Evolutionary conservation across 108 stramenopile species (phyloP).

Genomic region (Skeletonema costatum): DNA sequence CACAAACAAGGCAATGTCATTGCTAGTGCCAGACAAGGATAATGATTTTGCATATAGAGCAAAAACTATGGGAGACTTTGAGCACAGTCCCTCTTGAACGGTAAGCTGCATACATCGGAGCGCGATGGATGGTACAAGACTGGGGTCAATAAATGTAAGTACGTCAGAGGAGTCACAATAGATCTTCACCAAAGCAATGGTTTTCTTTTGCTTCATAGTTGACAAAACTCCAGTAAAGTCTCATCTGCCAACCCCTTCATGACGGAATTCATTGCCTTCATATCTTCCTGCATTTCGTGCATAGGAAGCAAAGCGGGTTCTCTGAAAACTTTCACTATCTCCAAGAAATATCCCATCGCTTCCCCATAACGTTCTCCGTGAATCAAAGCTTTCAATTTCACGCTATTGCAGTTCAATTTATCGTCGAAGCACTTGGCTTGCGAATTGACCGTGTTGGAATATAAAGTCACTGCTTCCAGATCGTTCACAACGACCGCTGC

Average conservation of each 20-base stretch:
- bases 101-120: conserved; percentile 29
- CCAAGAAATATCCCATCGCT: neutral
- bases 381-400: conserved; percentile 1
- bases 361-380: neutral
- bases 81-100: conserved; percentile 10
- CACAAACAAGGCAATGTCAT: too few relatives aligned
- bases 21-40: neutral
- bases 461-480: neutral
- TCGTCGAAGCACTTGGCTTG: conserved; percentile 22
- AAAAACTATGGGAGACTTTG: conserved; percentile 24
- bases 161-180: conserved; percentile 1
- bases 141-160: neutral
- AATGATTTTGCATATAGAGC: conserved; percentile 6
- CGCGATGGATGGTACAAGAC: neutral
- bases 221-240: conserved; percentile 8
- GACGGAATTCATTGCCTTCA: neutral
- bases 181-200: conserved; percentile 4
- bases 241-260: conserved; percentile 6
- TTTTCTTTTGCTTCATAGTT: conserved; percentile 6
- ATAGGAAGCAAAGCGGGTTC: conserved; percentile 9
- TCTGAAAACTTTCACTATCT: neutral
- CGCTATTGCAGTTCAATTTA: neutral
- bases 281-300: neutral
- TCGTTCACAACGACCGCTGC: conserved; percentile 13
- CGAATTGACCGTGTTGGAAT: neutral